Evolutionary conservation across 768 basidiomycete species (phyloP).

Genomic region (Botryobasidium botryosum): DNA sequence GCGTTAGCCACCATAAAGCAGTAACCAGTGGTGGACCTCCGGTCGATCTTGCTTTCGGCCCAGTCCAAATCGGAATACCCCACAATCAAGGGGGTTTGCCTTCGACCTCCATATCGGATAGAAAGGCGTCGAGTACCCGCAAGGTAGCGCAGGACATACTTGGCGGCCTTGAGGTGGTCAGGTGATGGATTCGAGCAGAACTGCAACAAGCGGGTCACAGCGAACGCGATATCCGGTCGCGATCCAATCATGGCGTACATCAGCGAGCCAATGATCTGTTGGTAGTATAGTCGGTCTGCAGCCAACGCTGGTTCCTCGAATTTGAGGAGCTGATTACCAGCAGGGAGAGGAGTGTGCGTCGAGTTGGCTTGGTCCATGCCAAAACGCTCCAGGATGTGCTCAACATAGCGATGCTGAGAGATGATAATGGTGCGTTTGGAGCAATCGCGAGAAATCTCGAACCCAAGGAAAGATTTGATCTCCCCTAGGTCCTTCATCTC

Average conservation of each 20-base stretch:
- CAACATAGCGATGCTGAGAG: background rate
- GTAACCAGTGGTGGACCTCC: slow-evolving; percentile 25
- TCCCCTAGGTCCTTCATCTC: background rate
- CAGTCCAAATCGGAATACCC: slow-evolving; percentile 20
- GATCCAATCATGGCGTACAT: background rate
- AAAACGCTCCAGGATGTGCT: background rate
- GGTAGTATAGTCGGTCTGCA: background rate
- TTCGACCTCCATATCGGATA: background rate
- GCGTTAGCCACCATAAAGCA: slow-evolving; percentile 22
- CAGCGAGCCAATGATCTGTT: background rate
- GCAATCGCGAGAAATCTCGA: background rate
- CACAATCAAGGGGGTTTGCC: slow-evolving; percentile 5
- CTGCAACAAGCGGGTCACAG: slow-evolving; percentile 1
- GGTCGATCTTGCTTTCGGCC: slow-evolving; percentile 16
- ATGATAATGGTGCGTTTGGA: background rate
- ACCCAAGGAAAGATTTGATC: background rate
- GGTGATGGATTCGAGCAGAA: slow-evolving; percentile 13
- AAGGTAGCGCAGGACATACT: slow-evolving; percentile 14
- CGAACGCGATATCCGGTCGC: background rate
- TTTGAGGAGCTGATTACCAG: background rate
- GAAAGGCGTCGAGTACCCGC: slow-evolving; percentile 7
- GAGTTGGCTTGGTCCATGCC: background rate
- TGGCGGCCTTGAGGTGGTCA: slow-evolving; percentile 19
- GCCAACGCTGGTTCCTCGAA: background rate
- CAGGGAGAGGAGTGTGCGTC: background rate